Percentiles rank a stretch among this genome's conserved stretches.
These are phyloP conservation scores for Colletotrichum noveboracense DNA, from an alignment of 2,329 filamentous ascomycete species.

Conservation along the genomic window DNA sequence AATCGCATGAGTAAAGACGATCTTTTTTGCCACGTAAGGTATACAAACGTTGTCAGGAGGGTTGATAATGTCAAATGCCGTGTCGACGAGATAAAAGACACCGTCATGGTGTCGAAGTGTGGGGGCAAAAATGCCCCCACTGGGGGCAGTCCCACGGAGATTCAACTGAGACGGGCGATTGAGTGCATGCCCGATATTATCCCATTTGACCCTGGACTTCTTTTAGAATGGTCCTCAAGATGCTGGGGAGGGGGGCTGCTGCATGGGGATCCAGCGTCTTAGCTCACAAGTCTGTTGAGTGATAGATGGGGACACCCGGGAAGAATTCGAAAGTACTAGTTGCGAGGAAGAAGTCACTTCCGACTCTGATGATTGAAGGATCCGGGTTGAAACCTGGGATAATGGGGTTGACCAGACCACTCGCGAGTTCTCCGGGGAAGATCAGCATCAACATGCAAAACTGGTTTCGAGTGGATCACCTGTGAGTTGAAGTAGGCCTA, in stretches of 20 bases:
- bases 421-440: neutral
- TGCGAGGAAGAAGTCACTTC: slow-evolving; percentile 16
- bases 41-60: slow-evolving; percentile 17
- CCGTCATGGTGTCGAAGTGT: slow-evolving; percentile 19
- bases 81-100: slow-evolving; percentile 15
- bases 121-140: slow-evolving; percentile 20
- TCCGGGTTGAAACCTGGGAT: slow-evolving; percentile 23
- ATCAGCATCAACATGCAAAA: neutral
- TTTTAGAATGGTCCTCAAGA: neutral
- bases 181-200: slow-evolving; percentile 21
- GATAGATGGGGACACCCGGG: slow-evolving; percentile 20
- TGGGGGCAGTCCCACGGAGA: slow-evolving; percentile 20
- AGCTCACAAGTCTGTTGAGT: slow-evolving; percentile 17
- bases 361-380: slow-evolving; percentile 18
- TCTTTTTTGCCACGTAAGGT: rapidly evolving
- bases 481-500: neutral
- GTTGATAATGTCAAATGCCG: slow-evolving; percentile 17
- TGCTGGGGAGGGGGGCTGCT: neutral
- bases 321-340: slow-evolving; percentile 22
- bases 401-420: slow-evolving; percentile 15
- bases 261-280: neutral
- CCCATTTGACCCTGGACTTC: slow-evolving; percentile 14
- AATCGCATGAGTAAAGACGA: neutral
- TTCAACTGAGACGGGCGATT: slow-evolving; percentile 16
- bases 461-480: neutral